Conservation (phyloP, 768 basidiomycete species). For the Xerocomellus intermedius region DNA sequence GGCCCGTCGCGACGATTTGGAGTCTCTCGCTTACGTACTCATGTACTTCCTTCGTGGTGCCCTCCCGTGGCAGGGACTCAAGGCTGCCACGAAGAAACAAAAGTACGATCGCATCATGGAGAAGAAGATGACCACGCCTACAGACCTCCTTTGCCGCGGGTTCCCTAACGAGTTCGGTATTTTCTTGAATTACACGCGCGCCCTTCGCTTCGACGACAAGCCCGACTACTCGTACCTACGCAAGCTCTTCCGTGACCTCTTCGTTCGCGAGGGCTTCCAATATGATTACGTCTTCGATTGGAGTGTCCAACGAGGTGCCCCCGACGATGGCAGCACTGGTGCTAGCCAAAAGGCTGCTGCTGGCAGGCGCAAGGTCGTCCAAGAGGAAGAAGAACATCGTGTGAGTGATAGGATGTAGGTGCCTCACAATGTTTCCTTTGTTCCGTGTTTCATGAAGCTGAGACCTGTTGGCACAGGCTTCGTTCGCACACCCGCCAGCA, state of each 20-base stretch:
- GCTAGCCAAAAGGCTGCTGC: constrained; percentile 61
- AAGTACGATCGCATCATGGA: constrained; percentile 99
- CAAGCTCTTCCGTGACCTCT: constrained; percentile 98
- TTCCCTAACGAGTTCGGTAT: constrained; percentile 99
- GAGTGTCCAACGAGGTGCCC: constrained; percentile 79
- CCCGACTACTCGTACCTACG: constrained; percentile 99
- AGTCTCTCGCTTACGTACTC: constrained; percentile 97
- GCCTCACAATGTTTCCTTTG: constrained; percentile 20
- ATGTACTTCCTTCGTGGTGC: constrained; percentile 99
- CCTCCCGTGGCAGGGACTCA: constrained; percentile 98
- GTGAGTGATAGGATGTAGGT: constrained; percentile 81
- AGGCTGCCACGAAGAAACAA: constrained; percentile 99
- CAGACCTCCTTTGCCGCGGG: constrained; percentile 95
- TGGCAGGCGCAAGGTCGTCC: constrained; percentile 75
- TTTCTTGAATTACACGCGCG: constrained; percentile 98
- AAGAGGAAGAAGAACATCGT: constrained; percentile 83
- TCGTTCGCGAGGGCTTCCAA: constrained; percentile 96
- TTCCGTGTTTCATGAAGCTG: constrained; percentile 11
- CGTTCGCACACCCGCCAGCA: constrained; percentile 86
- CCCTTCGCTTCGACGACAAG: constrained; percentile 99
- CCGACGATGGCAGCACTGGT: constrained; percentile 61
- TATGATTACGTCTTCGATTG: constrained; percentile 99
- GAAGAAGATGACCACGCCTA: constrained; percentile 99
- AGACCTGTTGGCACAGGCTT: constrained; percentile 49
- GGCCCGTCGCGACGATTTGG: constrained; percentile 95